phyloP scores from a whole-genome alignment of 192 early-diverging fungal species.

The Rhizoclosmatium sp. region DNA sequence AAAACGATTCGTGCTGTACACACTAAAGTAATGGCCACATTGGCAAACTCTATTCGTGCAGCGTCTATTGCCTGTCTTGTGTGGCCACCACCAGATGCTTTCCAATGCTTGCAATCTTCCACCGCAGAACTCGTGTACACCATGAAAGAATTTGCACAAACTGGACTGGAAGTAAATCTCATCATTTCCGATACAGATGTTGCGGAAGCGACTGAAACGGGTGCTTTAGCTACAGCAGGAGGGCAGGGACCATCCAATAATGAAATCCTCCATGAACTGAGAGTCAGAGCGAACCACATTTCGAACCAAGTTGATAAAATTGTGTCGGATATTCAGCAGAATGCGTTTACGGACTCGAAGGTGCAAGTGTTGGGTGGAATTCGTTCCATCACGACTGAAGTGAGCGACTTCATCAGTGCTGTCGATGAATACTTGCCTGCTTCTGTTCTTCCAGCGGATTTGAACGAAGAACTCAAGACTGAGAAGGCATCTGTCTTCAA shows the following conservation, averaged over 20 bases:
- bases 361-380: constrained; percentile 43
- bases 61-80: constrained; percentile 57
- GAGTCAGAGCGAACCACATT: constrained; percentile 38
- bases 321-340: constrained; percentile 25
- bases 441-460: constrained; percentile 47
- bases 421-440: constrained; percentile 62
- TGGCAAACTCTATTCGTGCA: constrained; percentile 50
- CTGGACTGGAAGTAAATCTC: constrained; percentile 65
- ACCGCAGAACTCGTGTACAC: constrained; percentile 78
- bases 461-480: constrained; percentile 64
- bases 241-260: constrained; percentile 41
- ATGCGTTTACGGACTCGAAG: constrained; percentile 33
- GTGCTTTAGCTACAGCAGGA: not conserved
- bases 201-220: constrained; percentile 15
- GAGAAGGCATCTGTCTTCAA: constrained; percentile 72
- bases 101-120: constrained; percentile 75
- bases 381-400: constrained; percentile 54
- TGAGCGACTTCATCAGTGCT: constrained; percentile 57
- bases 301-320: constrained; percentile 34
- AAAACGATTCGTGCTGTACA: constrained; percentile 72
- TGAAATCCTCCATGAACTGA: constrained; percentile 53
- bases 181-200: constrained; percentile 40
- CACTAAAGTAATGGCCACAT: constrained; percentile 72
- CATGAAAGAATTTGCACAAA: constrained; percentile 76
- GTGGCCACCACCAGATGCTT: constrained; percentile 71